Evolutionary conservation across 257 asterid species (phyloP).

Genomic region (Solanum clarkiae): DNA sequence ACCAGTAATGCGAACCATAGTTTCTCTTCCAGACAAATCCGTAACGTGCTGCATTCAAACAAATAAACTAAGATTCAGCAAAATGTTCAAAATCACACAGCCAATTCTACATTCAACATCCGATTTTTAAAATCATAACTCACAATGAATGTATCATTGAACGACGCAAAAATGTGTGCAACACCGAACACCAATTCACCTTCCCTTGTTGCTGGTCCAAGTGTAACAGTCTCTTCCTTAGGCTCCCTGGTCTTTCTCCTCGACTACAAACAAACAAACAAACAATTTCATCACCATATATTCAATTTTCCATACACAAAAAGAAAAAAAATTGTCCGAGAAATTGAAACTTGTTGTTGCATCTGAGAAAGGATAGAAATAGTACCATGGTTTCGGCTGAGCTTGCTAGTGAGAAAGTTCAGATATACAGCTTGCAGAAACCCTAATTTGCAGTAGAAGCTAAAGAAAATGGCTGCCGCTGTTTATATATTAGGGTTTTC

Average conservation of each 20-base stretch:
- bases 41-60: constrained; percentile 66
- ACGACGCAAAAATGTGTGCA: constrained; percentile 91
- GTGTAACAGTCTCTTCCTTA: constrained; percentile 71
- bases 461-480: background rate
- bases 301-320: background rate
- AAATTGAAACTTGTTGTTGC: too few relatives aligned
- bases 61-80: background rate
- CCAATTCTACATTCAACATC: background rate
- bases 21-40: constrained; percentile 86
- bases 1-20: constrained; percentile 91
- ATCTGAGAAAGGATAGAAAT: background rate
- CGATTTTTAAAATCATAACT: background rate
- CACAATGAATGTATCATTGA: constrained; percentile 85
- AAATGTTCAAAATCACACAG: background rate
- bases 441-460: background rate
- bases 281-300: background rate
- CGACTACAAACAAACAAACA: constrained; percentile 29
- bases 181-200: constrained; percentile 79
- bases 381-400: constrained; percentile 1
- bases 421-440: background rate
- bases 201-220: constrained; percentile 70
- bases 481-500: constrained; percentile 5
- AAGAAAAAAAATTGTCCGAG: too few relatives aligned
- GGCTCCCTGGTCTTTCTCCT: constrained; percentile 72
- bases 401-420: background rate